Evolutionary conservation across 2,329 filamentous ascomycete genomes (phyloP).

Genomic region (Sporothrix dimorphospora): DNA sequence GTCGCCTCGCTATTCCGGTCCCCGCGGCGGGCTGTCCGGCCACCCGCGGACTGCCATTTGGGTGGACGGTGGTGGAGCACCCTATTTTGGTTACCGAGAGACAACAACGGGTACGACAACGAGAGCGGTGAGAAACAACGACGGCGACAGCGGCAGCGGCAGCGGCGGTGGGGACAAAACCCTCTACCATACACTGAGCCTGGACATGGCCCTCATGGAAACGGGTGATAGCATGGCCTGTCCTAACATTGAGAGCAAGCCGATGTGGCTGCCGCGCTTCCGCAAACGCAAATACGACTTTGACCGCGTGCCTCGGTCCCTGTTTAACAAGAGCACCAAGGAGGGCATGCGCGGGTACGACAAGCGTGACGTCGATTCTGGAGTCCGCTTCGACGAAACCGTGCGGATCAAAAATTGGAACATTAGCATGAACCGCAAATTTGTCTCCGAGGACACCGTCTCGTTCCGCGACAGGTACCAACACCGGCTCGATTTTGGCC

Average conservation of each 20-base stretch:
- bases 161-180: neutral
- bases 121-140: neutral
- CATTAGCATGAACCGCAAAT: neutral
- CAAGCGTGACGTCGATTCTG: neutral
- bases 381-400: neutral
- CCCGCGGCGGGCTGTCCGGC: neutral
- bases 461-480: constrained; percentile 16
- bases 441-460: neutral
- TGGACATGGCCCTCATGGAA: constrained; percentile 37
- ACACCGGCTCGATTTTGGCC: constrained; percentile 31
- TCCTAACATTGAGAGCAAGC: constrained; percentile 29
- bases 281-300: constrained; percentile 17
- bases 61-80: constrained; percentile 22
- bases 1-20: neutral
- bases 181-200: constrained; percentile 27
- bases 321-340: neutral
- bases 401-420: neutral
- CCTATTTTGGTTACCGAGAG: constrained; percentile 30
- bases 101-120: neutral
- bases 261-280: constrained; percentile 34
- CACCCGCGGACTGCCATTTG: neutral
- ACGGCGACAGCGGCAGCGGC: neutral
- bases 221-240: constrained; percentile 37
- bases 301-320: neutral
- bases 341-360: neutral